Base-by-base conservation (phyloP, 345 rosid genomes). In the Heritiera fomes region DNA sequence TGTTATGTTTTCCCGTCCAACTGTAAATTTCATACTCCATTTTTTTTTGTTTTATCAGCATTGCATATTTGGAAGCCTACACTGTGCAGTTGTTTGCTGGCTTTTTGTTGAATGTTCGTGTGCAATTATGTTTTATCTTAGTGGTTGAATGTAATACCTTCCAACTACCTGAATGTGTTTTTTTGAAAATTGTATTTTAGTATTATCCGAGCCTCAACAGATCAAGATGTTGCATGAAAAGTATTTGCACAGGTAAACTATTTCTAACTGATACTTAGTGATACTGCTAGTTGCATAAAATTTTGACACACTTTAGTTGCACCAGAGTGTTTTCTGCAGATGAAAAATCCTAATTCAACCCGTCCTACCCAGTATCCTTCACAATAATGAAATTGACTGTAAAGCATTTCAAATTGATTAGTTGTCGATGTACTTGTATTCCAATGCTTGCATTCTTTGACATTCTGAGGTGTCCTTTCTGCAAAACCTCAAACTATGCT, bases 321-420 rank as follows among this genome's bases (percentile, higher is more conserved):
- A 74, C 79, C 90, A 96, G 99, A 96, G 88, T 96, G 99, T 84
- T 96, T 96, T 86, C 90, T 96, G 86, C 98, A 92, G 87, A 94
- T 96, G 99, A 96, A 94, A 87, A 92, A 89, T 91, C 98, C 98
- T 34, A 91, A 89, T 84, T 89, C 98, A 17, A 81, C 93, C 70
- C 95, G 92, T 79, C 98, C 98, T 83, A 94, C 95, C 5, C 98
- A 94, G 99, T 96, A 96, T 96, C 99, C 98, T 96, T 88, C 18
- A 15, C 53, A 56, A n/a, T 20, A 23, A 66, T 52, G 73, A 50
- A 78, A 56, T 78, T 70, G 14, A 53, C 77, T 20, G 20, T 62
- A 45, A 23, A 59, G 12, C 15, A 3, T 73, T 71, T 73, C 32
- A 71, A 34, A 49, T 60, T 59, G 9, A n/a, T 62, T 14, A 40